Evolutionary conservation across 495 filamentous ascomycete species (phyloP).

Genomic region (Astrothelium macrocarpum): DNA sequence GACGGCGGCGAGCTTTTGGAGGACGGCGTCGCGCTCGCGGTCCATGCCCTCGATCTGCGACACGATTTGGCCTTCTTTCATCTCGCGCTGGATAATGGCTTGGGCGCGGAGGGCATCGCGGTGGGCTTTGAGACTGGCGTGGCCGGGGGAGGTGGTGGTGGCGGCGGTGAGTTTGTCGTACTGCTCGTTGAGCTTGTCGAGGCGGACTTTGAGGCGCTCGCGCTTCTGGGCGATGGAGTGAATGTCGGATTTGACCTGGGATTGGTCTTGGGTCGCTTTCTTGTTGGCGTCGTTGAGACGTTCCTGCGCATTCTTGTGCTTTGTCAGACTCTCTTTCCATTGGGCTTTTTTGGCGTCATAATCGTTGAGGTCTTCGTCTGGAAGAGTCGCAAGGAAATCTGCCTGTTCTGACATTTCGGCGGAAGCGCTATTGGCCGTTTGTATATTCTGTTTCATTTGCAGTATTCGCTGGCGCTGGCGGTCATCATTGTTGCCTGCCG

Average conservation of each 20-base stretch:
- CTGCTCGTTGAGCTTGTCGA: constrained; percentile 67
- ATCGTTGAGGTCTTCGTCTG: constrained; percentile 53
- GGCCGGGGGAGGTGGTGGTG: constrained; percentile 32
- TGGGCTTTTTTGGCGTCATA: constrained; percentile 50
- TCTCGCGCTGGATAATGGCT: background rate
- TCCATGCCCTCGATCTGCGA: background rate
- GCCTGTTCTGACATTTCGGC: constrained; percentile 52
- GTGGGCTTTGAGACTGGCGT: constrained; percentile 14
- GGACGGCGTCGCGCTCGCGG: constrained; percentile 14
- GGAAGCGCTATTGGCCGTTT: constrained; percentile 72
- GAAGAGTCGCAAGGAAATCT: constrained; percentile 55
- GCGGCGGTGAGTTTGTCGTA: constrained; percentile 67
- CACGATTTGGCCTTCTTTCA: constrained; percentile 4
- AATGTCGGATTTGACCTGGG: constrained; percentile 56
- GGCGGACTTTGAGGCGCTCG: constrained; percentile 67
- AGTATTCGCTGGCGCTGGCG: constrained; percentile 68
- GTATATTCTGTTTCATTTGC: constrained; percentile 67
- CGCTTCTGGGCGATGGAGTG: constrained; percentile 58
- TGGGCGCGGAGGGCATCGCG: constrained; percentile 8
- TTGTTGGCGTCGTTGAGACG: constrained; percentile 53
- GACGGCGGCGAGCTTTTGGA: constrained; percentile 42
- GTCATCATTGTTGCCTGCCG: constrained; percentile 72
- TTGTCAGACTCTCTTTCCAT: constrained; percentile 55
- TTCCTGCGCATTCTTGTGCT: constrained; percentile 50
- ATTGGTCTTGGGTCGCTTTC: constrained; percentile 53